A percentile compares a stretch with the other conserved stretches of the same genome.
phyloP scores from a whole-genome alignment of 2,329 filamentous ascomycete genomes.

The Neopestalotiopsis sp. region DNA sequence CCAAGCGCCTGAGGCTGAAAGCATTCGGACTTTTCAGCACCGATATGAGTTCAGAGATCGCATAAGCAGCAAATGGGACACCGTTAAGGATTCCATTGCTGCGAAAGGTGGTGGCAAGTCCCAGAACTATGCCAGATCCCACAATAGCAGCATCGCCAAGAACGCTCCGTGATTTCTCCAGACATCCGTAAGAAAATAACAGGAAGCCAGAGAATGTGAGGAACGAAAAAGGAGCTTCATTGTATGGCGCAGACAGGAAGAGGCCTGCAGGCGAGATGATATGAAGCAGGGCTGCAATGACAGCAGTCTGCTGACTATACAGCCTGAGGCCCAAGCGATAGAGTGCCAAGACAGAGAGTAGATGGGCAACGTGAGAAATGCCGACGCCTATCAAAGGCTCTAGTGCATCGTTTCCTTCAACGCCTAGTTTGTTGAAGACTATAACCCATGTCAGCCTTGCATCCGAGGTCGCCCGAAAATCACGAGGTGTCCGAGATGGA shows the following conservation, averaged over 20 bases:
- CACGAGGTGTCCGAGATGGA: conserved; percentile 4
- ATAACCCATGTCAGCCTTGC: not conserved
- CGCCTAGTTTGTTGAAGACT: conserved; percentile 34
- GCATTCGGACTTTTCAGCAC: conserved; percentile 43
- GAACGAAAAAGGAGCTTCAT: conserved; percentile 79
- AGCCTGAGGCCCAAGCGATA: conserved; percentile 69
- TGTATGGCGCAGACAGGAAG: conserved; percentile 87
- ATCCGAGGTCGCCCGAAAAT: not conserved
- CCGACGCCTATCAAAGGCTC: conserved; percentile 64
- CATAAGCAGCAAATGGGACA: conserved; percentile 72
- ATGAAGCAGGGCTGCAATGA: conserved; percentile 76
- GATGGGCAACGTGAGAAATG: conserved; percentile 77
- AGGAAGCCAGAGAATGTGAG: conserved; percentile 78
- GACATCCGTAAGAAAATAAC: conserved; percentile 64
- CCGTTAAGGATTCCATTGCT: conserved; percentile 90
- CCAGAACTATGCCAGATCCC: conserved; percentile 71
- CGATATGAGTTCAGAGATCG: conserved; percentile 45
- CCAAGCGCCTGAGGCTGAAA: conserved; percentile 55
- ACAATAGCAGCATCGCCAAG: conserved; percentile 59
- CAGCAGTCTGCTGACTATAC: conserved; percentile 60
- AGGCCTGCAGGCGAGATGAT: conserved; percentile 86
- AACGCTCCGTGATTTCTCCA: conserved; percentile 34
- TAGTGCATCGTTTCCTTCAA: conserved; percentile 30
- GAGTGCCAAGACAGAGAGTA: conserved; percentile 75
- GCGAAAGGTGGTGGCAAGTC: conserved; percentile 74